These are phyloP conservation scores for Naegleria gruberi DNA, from an alignment of 208 protist genomes.

Conservation along the genomic window DNA sequence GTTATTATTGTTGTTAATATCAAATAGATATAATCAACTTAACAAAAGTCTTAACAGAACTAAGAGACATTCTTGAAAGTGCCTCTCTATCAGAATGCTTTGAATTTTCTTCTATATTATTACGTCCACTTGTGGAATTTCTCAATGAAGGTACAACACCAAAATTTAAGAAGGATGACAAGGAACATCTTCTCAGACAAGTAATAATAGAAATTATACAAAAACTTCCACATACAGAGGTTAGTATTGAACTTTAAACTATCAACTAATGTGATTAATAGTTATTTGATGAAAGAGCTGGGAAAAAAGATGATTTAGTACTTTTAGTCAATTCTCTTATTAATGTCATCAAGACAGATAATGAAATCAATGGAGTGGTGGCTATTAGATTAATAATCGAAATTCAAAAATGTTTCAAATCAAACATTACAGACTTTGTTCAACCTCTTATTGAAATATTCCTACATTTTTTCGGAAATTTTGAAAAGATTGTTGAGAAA, in stretches of 20 bases:
- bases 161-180: neutral
- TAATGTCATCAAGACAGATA: neutral
- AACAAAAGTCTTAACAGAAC: neutral
- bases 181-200: neutral
- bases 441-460: conserved; percentile 1
- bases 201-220: conserved; percentile 16
- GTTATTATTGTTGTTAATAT: no score
- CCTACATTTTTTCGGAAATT: neutral
- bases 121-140: neutral
- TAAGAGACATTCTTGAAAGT: neutral
- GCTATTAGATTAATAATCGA: conserved; percentile 19
- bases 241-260: neutral
- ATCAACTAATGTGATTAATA: neutral
- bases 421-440: neutral
- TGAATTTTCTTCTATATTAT: neutral
- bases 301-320: neutral
- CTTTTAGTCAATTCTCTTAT: neutral
- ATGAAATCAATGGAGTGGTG: neutral
- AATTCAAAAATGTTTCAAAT: conserved; percentile 4
- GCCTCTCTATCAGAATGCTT: neutral
- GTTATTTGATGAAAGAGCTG: neutral
- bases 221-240: conserved; percentile 1
- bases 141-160: neutral
- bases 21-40: neutral
- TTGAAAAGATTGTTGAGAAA: neutral